phyloP scores from a whole-genome alignment of 2,329 filamentous ascomycete species.

The Hirsutella thompsonii region DNA sequence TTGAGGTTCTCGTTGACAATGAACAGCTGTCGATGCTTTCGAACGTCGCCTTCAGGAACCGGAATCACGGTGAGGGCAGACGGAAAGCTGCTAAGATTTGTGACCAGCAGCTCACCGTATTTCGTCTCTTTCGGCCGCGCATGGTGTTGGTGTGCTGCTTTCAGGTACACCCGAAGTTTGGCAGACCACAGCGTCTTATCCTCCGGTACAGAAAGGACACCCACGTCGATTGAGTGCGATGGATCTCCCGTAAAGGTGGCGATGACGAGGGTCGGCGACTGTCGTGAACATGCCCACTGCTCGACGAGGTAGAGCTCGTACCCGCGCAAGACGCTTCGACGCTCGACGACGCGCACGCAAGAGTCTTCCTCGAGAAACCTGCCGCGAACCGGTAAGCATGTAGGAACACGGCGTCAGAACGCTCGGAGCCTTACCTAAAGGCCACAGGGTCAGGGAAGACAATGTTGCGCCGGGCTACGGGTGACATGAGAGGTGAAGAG shows the following conservation, averaged over 20 bases:
- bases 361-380: slow-evolving; percentile 79
- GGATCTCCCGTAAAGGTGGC: slow-evolving; percentile 85
- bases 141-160: slow-evolving; percentile 73
- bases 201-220: slow-evolving; percentile 68
- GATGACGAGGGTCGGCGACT: slow-evolving; percentile 82
- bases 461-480: slow-evolving; percentile 28
- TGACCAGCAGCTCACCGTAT: slow-evolving; percentile 81
- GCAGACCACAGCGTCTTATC: slow-evolving; percentile 73
- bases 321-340: slow-evolving; percentile 56
- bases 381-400: slow-evolving; percentile 2
- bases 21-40: slow-evolving; percentile 68
- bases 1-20: slow-evolving; percentile 94
- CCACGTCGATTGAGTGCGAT: slow-evolving; percentile 63
- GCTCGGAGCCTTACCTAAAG: slow-evolving; percentile 29
- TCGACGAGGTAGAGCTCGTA: slow-evolving; percentile 94
- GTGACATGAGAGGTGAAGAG: slow-evolving; percentile 7
- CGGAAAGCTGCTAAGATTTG: slow-evolving; percentile 84
- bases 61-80: slow-evolving; percentile 86
- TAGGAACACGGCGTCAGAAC: not conserved
- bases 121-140: slow-evolving; percentile 71
- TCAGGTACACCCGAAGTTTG: slow-evolving; percentile 71
- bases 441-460: slow-evolving; percentile 48
- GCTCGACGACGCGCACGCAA: slow-evolving; percentile 61
- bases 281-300: slow-evolving; percentile 91
- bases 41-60: slow-evolving; percentile 76